Evolutionary conservation across 176 grass and related monocot species (phyloP).

Genomic region (Typha latifolia): DNA sequence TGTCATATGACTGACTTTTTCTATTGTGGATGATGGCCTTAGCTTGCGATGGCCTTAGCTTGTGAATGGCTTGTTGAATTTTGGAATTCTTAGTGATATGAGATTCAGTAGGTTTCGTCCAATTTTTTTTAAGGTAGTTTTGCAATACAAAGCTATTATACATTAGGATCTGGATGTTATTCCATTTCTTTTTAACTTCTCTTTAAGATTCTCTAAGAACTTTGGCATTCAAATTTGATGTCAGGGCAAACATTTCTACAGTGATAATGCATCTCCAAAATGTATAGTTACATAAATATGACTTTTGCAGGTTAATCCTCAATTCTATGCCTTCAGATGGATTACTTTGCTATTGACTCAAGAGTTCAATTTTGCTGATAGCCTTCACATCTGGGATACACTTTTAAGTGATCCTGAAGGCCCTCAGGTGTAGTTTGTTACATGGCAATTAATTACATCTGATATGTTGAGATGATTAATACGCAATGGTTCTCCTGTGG

Average conservation of each 20-base stretch:
- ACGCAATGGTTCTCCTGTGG: background rate
- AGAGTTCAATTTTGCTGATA: slow-evolving; percentile 90
- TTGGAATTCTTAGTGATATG: too few relatives aligned
- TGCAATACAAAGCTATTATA: too few relatives aligned
- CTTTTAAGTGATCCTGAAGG: slow-evolving; percentile 71
- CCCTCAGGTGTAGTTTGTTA: slow-evolving; percentile 46
- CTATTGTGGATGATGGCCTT: too few relatives aligned
- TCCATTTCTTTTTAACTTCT: background rate
- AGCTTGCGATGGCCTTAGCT: too few relatives aligned
- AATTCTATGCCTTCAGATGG: slow-evolving; percentile 93
- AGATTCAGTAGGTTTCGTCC: too few relatives aligned
- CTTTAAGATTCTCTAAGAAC: background rate
- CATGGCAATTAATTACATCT: background rate
- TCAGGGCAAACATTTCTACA: background rate
- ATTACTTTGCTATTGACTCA: slow-evolving; percentile 77
- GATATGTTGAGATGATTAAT: background rate
- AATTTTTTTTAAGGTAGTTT: too few relatives aligned
- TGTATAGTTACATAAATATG: slow-evolving; percentile 9
- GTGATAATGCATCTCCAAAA: background rate
- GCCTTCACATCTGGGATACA: slow-evolving; percentile 87
- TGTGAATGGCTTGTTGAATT: too few relatives aligned
- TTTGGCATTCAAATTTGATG: too few relatives aligned
- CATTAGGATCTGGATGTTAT: too few relatives aligned
- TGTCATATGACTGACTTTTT: too few relatives aligned
- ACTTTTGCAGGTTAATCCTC: slow-evolving; percentile 68